Conservation (phyloP, 495 filamentous ascomycete genomes). For the Recurvomyces mirabilis region DNA sequence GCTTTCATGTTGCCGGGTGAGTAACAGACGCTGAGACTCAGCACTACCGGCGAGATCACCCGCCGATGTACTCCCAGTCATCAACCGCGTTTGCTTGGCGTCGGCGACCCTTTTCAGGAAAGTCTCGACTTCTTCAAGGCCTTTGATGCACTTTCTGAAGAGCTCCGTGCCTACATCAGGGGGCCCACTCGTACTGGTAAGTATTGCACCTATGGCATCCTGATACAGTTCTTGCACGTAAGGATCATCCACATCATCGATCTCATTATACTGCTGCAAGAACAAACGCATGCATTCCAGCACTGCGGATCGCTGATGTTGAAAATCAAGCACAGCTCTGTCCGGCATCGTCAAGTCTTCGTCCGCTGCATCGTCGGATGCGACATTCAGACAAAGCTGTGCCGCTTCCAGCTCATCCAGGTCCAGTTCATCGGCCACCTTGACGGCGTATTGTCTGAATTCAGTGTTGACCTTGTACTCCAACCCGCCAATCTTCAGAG, state of each 20-base stretch:
- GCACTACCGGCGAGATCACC: constrained; percentile 56
- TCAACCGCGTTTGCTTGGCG: constrained; percentile 53
- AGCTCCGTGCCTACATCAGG: constrained; percentile 25
- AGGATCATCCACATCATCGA: constrained; percentile 50
- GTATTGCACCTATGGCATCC: constrained; percentile 27
- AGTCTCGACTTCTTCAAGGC: constrained; percentile 60
- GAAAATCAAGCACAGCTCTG: constrained; percentile 58
- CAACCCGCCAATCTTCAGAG: constrained; percentile 53
- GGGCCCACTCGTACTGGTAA: constrained; percentile 29
- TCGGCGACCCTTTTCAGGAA: constrained; percentile 64
- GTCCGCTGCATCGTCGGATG: not conserved
- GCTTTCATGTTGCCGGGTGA: constrained; percentile 77
- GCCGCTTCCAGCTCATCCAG: constrained; percentile 84
- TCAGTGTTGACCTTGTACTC: constrained; percentile 76
- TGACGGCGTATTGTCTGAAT: constrained; percentile 66
- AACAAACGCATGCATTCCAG: constrained; percentile 61
- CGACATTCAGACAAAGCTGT: constrained; percentile 46
- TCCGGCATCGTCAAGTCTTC: constrained; percentile 1
- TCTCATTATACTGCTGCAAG: constrained; percentile 35
- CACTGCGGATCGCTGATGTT: constrained; percentile 63
- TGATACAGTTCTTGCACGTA: constrained; percentile 39
- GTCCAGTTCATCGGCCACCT: constrained; percentile 74
- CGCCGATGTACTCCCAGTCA: constrained; percentile 51
- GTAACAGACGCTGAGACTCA: constrained; percentile 57
- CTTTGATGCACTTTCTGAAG: constrained; percentile 58